phyloP scores from a whole-genome alignment of 768 basidiomycete species.

The Pisolithus marmoratus region DNA sequence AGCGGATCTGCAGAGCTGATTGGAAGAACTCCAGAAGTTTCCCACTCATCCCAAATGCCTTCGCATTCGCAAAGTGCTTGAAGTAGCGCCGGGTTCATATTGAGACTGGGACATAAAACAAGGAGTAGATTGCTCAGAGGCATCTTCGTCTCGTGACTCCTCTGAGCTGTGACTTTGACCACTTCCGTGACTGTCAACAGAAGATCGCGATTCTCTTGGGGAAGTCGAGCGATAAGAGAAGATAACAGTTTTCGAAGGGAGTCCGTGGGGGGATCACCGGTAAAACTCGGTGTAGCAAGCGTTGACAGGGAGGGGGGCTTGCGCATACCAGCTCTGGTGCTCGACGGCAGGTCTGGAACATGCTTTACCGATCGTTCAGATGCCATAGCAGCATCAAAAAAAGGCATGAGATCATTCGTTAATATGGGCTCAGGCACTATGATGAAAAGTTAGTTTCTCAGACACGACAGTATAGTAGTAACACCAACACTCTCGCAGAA shows the following conservation, averaged over 20 bases:
- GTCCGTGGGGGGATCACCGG: constrained; percentile 55
- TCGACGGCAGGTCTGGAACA: constrained; percentile 20
- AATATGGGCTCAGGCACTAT: constrained; percentile 85
- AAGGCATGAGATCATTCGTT: constrained; percentile 61
- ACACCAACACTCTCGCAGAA: constrained; percentile 81
- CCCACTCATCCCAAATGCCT: constrained; percentile 50
- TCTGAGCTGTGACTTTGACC: constrained; percentile 66
- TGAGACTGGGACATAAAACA: constrained; percentile 83
- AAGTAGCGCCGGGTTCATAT: constrained; percentile 69
- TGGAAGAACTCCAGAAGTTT: not conserved
- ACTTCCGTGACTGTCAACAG: constrained; percentile 76
- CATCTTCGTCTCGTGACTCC: constrained; percentile 81
- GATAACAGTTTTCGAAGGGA: constrained; percentile 53
- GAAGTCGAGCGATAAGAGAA: constrained; percentile 61
- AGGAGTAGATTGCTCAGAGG: constrained; percentile 83
- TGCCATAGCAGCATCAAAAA: constrained; percentile 73
- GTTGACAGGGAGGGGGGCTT: constrained; percentile 81
- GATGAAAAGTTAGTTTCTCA: constrained; percentile 4
- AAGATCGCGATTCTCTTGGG: constrained; percentile 79
- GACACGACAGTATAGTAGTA: not conserved
- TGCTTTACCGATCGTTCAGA: constrained; percentile 40
- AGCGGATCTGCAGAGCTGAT: not conserved
- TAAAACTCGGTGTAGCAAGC: constrained; percentile 65
- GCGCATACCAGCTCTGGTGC: constrained; percentile 43
- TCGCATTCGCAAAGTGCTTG: constrained; percentile 68